Evolutionary conservation across 2,329 filamentous ascomycete genomes (phyloP).

Genomic region (Aspergillus costaricaensis): DNA sequence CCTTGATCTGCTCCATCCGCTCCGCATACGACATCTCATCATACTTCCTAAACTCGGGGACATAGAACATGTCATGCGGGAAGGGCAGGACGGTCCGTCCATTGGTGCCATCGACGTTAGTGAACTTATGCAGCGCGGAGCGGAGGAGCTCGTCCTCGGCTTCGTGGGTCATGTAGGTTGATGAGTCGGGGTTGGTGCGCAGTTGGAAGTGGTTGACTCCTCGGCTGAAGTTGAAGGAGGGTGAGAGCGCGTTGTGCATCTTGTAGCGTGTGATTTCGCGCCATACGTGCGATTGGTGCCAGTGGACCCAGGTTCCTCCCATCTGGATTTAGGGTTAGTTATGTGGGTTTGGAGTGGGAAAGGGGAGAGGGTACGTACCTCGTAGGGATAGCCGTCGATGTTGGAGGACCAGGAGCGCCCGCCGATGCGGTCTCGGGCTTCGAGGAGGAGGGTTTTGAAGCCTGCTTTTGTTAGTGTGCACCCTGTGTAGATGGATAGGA

Average conservation of each 20-base stretch:
- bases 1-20: constrained; percentile 45
- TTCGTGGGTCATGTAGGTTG: constrained; percentile 43
- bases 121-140: constrained; percentile 45
- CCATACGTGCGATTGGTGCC: constrained; percentile 48
- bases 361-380: constrained; percentile 21
- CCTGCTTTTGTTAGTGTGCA: constrained; percentile 23
- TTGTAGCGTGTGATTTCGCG: constrained; percentile 51
- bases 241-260: constrained; percentile 45
- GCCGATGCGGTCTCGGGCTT: constrained; percentile 53
- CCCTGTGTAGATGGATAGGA: no score
- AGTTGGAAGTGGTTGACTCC: constrained; percentile 49
- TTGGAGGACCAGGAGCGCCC: constrained; percentile 52
- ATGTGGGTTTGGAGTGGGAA: background rate
- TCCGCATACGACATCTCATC: constrained; percentile 47
- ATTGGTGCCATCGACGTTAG: constrained; percentile 49
- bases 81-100: constrained; percentile 45
- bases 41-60: constrained; percentile 37
- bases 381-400: constrained; percentile 48
- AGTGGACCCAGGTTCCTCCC: constrained; percentile 55
- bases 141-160: constrained; percentile 43
- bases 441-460: constrained; percentile 44
- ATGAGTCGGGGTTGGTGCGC: constrained; percentile 29
- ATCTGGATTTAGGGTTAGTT: constrained; percentile 27
- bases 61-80: constrained; percentile 41
- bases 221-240: constrained; percentile 44